Evolutionary conservation across 2,329 filamentous ascomycete genomes (phyloP).

Genomic region (Fusarium palustre): DNA sequence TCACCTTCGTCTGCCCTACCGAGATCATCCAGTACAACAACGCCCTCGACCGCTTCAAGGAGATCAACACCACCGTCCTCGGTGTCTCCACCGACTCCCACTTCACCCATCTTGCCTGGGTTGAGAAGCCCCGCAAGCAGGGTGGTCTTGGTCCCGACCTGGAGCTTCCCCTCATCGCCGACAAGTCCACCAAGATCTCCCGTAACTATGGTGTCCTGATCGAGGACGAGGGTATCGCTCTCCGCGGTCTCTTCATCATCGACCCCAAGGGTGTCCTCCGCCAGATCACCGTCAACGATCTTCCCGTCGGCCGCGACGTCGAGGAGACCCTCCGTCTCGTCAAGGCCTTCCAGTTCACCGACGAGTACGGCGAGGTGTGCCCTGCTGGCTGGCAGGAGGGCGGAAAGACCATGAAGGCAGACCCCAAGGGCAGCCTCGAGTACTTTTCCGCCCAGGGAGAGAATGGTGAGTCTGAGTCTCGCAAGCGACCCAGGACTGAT

Average conservation of each 20-base stretch:
- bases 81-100: slow-evolving; percentile 72
- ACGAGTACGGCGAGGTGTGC: slow-evolving; percentile 83
- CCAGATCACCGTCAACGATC: slow-evolving; percentile 74
- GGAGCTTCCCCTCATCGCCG: slow-evolving; percentile 70
- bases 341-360: slow-evolving; percentile 83
- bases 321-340: slow-evolving; percentile 74
- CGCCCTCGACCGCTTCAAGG: slow-evolving; percentile 68
- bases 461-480: slow-evolving; percentile 43
- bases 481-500: slow-evolving; percentile 38
- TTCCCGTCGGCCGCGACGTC: slow-evolving; percentile 72
- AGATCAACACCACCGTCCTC: slow-evolving; percentile 69
- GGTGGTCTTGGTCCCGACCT: slow-evolving; percentile 71
- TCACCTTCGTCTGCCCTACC: slow-evolving; percentile 75
- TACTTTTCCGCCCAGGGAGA: slow-evolving; percentile 55
- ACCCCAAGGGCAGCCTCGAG: slow-evolving; percentile 63
- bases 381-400: slow-evolving; percentile 63
- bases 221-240: slow-evolving; percentile 72
- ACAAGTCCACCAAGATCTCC: slow-evolving; percentile 70
- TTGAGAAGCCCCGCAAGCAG: slow-evolving; percentile 66
- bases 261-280: slow-evolving; percentile 71
- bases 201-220: slow-evolving; percentile 73
- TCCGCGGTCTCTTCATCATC: slow-evolving; percentile 74
- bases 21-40: slow-evolving; percentile 75
- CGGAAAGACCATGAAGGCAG: slow-evolving; percentile 63
- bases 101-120: slow-evolving; percentile 69